Base-by-base conservation (phyloP, 495 filamentous ascomycete species). In the Haplographium delicatum region DNA sequence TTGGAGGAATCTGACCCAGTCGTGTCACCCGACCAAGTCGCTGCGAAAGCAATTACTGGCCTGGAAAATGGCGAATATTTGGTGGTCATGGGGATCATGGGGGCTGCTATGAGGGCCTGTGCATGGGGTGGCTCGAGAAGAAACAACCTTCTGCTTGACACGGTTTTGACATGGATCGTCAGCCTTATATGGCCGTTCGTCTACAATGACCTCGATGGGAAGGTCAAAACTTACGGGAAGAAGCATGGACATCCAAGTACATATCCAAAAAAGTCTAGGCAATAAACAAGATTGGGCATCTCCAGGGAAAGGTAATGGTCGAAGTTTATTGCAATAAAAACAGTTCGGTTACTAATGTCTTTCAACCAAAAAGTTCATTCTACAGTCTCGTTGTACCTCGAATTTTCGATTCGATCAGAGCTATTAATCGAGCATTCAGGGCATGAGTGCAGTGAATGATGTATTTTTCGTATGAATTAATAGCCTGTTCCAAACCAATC, bases 41-140 rank as follows among this genome's bases (percentile, higher is more conserved):
- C 93, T 3, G 63, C 59, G 7, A 73, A 72, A 13, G 74, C 85
- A n/a, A 78, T 98, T 18, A 64, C 62, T 25, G 85, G 81, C 3
- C 68, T 98, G 49, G 91, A 98, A 68, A 75, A 68, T 25, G 94
- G 93, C 0, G 74, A 91, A 18, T 86, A 87, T 64, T 66, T 88
- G 56, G 78, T 95, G 30, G 81, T 83, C 4, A 85, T 86, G 15
- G 83, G 77, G 47, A 81, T 83, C 24, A 56, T 87, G 41, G 85
- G 88, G 11, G 61, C 76, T 48, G 50, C 84, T 45, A 83, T 96
- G 81, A 78, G 83, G 47, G 82, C 73, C 31, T 69, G 69, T 15
- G 50, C 66, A 3, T 65, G 82, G 64, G 77, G 80, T n/a, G 78
- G 80, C 1, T 76, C 72, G 25, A 67, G 66, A 41, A 67, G 81